Percentiles rank a stretch among this genome's conserved stretches.
These are phyloP conservation scores for Salix udensis DNA, from an alignment of 345 rosid species.

Conservation along the genomic window DNA sequence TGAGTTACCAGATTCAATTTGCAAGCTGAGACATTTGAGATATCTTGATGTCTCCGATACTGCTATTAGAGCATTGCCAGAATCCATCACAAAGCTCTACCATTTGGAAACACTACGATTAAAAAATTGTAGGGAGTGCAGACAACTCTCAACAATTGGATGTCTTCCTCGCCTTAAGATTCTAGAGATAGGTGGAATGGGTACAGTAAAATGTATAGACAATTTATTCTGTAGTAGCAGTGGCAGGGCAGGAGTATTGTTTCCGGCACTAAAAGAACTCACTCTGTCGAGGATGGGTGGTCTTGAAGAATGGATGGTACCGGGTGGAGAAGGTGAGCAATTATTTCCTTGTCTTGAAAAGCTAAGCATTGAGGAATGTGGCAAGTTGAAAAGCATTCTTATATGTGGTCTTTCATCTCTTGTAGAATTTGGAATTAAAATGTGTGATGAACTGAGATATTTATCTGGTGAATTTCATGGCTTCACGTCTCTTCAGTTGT, in stretches of 20 bases:
- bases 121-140: background rate
- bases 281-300: background rate
- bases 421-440: background rate
- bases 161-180: background rate
- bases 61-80: no score
- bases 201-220: background rate
- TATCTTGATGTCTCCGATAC: no score
- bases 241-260: background rate
- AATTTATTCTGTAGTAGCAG: background rate
- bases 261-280: constrained; percentile 13
- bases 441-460: background rate
- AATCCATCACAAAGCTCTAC: no score
- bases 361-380: no score
- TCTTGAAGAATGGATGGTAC: constrained; percentile 5
- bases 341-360: no score
- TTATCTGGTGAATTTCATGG: background rate
- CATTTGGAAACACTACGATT: no score
- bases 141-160: constrained; percentile 4
- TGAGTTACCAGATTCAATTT: no score
- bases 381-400: background rate
- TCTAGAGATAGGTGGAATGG: background rate
- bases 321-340: background rate
- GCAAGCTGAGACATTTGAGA: no score
- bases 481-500: background rate
- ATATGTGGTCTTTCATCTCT: constrained; percentile 5